Evolutionary conservation across 2,329 filamentous ascomycete genomes (phyloP), one percentile per base, ranked within the genome.

Genomic region (Keithomyces neogunnii): DNA sequence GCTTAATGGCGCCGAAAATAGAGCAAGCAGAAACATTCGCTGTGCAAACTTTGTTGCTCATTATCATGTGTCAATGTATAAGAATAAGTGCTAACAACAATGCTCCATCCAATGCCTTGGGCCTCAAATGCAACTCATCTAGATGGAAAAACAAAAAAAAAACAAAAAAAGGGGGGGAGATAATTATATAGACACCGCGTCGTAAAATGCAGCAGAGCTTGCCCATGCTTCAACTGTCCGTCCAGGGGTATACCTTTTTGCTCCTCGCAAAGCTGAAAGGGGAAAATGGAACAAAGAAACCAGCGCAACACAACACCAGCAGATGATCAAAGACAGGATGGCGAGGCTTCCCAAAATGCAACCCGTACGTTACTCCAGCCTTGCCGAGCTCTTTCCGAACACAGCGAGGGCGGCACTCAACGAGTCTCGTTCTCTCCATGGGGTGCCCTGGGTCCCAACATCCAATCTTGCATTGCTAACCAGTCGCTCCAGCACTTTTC

Each of bases 401-500:
- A 19, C 19, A 19, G 19, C 19, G 48, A 45, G 9, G 8, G 7
- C n/a, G 10, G 33, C 33, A 35, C 36, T 40, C 19, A 29, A 28
- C 9, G 38, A 43, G 26, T 35, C 40, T 65, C 59, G 13, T 56
- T 57, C 30, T 61, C 60, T n/a, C 62, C 57, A 3, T 52, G 51
- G 33, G 86, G 87, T 33, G 85, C 85, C 55, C 88, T 74, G 1
- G 88, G 87, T 2, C 91, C 91, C n/a, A 96, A 74, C 90, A 96
- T 95, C 92, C 92, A 97, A 67, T 96, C 92, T 68, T 96, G 89
- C 89, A 96, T 95, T 10, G 89, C 89, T 33, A 96, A 73, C 92
- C 92, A 97, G 62, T 92, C 85, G 64, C 89, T 95, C 93, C 93
- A 99, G 53, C 78, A 84, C 55, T 80, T 78, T 70, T 97, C 92